phyloP scores from a whole-genome alignment of 2,329 filamentous ascomycete species.

The Calonectria fujianensis region DNA sequence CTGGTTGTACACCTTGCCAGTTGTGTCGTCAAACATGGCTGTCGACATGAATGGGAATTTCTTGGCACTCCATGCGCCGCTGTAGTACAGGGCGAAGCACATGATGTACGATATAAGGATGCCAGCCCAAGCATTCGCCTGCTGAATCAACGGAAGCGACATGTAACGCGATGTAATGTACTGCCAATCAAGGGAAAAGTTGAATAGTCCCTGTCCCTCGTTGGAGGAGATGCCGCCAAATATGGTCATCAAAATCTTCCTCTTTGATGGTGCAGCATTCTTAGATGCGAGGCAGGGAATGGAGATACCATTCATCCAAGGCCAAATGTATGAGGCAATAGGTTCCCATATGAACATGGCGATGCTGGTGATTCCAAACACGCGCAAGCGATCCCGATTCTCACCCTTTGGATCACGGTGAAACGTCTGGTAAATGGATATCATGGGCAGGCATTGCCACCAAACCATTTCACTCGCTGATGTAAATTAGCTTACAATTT shows the following conservation, averaged over 20 bases:
- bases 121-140: slow-evolving; percentile 13
- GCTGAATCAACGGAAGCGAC: slow-evolving; percentile 8
- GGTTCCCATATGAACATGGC: slow-evolving; percentile 12
- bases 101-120: slow-evolving; percentile 6
- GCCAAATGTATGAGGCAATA: slow-evolving; percentile 15
- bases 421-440: slow-evolving; percentile 17
- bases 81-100: slow-evolving; percentile 15
- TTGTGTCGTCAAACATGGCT: slow-evolving; percentile 13
- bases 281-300: background rate
- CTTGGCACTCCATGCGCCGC: slow-evolving; percentile 11
- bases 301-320: slow-evolving; percentile 9
- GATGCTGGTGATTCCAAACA: slow-evolving; percentile 2
- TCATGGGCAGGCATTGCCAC: slow-evolving; percentile 15
- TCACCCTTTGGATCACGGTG: background rate
- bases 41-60: slow-evolving; percentile 15
- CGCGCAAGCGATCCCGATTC: background rate
- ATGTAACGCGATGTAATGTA: slow-evolving; percentile 17
- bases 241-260: slow-evolving; percentile 4
- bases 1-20: slow-evolving; percentile 14
- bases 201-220: slow-evolving; percentile 1
- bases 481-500: background rate
- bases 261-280: background rate
- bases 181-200: slow-evolving; percentile 14
- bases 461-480: slow-evolving; percentile 14
- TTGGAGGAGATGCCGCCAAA: slow-evolving; percentile 17